A percentile compares a stretch with the other conserved stretches of the same genome.
Evolutionary conservation across 345 rosid species (phyloP).

Genomic region (Ricinus communis): DNA sequence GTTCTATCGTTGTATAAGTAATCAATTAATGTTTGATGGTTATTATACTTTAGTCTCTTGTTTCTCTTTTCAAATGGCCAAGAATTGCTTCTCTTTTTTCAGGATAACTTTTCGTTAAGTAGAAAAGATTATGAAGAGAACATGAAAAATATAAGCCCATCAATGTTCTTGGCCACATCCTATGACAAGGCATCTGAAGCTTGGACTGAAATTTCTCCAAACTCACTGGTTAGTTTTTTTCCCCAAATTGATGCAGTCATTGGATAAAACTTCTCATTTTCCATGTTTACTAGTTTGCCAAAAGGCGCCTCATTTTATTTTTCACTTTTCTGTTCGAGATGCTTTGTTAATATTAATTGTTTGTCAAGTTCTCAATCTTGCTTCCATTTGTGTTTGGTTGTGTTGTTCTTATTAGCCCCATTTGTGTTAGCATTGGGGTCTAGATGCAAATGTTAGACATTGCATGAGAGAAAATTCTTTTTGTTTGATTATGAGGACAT

Average conservation of each 20-base stretch:
- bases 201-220: slow-evolving; percentile 79
- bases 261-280: background rate
- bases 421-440: background rate
- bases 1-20: slow-evolving; percentile 32
- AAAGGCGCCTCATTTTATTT: background rate
- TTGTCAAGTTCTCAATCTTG: background rate
- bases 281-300: background rate
- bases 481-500: slow-evolving; percentile 3
- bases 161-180: slow-evolving; percentile 85
- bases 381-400: background rate
- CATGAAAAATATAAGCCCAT: slow-evolving; percentile 47
- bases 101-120: slow-evolving; percentile 70
- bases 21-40: slow-evolving; percentile 17
- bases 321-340: background rate
- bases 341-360: too few relatives aligned
- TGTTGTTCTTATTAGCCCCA: too few relatives aligned
- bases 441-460: background rate
- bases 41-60: background rate
- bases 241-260: background rate
- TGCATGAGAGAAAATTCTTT: background rate
- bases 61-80: background rate
- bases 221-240: slow-evolving; percentile 55
- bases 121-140: slow-evolving; percentile 58
- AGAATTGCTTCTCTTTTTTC: slow-evolving; percentile 17
- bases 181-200: slow-evolving; percentile 92